These are phyloP conservation scores for Phialophora expanda DNA, from an alignment of 2,329 filamentous ascomycete species.

Conservation along the genomic window DNA sequence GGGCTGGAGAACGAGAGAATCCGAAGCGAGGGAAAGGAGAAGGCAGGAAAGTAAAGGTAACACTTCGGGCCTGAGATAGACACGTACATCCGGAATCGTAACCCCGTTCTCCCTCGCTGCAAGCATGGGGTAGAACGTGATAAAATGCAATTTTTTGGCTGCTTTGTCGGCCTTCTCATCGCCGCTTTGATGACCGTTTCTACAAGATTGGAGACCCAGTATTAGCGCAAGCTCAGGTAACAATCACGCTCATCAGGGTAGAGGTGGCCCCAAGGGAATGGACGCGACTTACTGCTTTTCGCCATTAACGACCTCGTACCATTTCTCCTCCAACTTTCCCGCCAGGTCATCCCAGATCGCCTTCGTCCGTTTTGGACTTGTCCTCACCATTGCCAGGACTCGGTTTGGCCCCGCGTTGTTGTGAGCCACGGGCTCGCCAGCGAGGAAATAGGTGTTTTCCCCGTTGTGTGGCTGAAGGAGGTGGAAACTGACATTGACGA, in stretches of 20 bases:
- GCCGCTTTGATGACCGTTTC: neutral
- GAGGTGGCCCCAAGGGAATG: neutral
- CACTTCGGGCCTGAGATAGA: neutral
- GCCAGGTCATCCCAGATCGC: slow-evolving; percentile 36
- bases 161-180: neutral
- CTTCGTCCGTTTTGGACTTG: slow-evolving; percentile 32
- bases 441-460: slow-evolving; percentile 26
- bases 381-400: slow-evolving; percentile 24
- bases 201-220: neutral
- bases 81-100: slow-evolving; percentile 36
- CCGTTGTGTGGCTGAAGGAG: neutral
- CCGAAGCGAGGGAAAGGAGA: neutral
- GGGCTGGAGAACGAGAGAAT: neutral
- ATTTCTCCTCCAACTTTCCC: slow-evolving; percentile 31
- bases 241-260: neutral
- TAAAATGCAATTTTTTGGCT: slow-evolving; percentile 8
- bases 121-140: slow-evolving; percentile 35
- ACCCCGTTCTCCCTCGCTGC: slow-evolving; percentile 35
- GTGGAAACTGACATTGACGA: slow-evolving; percentile 37
- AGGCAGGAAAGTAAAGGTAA: neutral
- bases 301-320: slow-evolving; percentile 33
- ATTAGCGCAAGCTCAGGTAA: neutral
- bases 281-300: neutral
- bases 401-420: slow-evolving; percentile 26
- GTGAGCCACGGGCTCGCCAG: slow-evolving; percentile 29